A percentile compares a stretch with the other conserved stretches of the same genome.
phyloP scores from a whole-genome alignment of 2,329 filamentous ascomycete species.

The Penicillium brevicompactum region DNA sequence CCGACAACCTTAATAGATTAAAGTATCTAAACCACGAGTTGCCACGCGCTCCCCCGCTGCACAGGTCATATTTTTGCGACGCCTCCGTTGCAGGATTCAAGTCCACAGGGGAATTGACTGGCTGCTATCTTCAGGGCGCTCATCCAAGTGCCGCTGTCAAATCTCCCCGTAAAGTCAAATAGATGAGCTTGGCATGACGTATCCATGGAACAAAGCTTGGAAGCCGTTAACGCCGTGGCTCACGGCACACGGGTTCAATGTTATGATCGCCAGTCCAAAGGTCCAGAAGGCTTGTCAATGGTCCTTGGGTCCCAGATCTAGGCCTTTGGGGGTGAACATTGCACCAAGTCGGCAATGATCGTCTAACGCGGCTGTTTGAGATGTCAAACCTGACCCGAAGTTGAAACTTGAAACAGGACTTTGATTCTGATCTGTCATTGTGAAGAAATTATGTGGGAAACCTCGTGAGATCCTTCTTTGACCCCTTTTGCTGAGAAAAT shows the following conservation, averaged over 20 bases:
- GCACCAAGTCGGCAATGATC: constrained; percentile 15
- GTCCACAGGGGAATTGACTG: neutral
- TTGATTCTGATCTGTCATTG: neutral
- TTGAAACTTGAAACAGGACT: neutral
- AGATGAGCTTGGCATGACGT: constrained; percentile 10
- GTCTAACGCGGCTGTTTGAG: constrained; percentile 18
- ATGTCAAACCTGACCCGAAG: neutral
- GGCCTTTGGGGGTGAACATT: constrained; percentile 3
- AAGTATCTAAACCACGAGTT: neutral
- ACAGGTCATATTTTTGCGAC: neutral
- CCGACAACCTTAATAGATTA: neutral
- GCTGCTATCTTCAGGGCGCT: neutral
- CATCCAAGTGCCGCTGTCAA: neutral
- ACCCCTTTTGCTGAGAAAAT: neutral
- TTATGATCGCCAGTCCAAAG: neutral
- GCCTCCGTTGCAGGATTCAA: neutral
- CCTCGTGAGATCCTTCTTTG: neutral
- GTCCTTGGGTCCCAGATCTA: constrained; percentile 1
- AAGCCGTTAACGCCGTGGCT: neutral
- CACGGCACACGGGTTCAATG: too few relatives aligned
- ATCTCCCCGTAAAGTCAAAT: constrained; percentile 14
- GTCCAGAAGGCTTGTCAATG: neutral
- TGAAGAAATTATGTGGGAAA: neutral
- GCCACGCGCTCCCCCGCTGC: neutral
- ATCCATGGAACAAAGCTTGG: constrained; percentile 2